Base-by-base conservation (phyloP, 2,329 filamentous ascomycete species). In the Colletotrichum navitas region DNA sequence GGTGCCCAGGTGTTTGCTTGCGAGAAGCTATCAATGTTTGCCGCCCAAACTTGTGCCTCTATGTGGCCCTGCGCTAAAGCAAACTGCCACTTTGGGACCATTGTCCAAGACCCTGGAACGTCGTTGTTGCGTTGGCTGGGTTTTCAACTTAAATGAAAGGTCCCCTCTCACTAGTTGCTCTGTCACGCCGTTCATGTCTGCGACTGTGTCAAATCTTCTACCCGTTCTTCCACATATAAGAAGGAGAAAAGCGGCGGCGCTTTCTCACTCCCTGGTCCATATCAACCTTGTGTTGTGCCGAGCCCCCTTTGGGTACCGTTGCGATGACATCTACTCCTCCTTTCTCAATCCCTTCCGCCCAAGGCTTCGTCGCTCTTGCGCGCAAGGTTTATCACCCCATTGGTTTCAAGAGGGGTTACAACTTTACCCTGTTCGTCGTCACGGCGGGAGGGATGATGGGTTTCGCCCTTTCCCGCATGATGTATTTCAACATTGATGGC, bases 331-430 rank as follows among this genome's bases (percentile, higher is more conserved):
- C 45, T 43, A 63, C 66, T 34, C 24, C 29, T 62, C 49, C 67
- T 36, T 39, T 36, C 39, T 52, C 61, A 26, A 63, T 36, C 21
- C 74, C 73, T 43, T 71, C 71, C 1, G 66, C 68, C 49, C 76
- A 73, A 54, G 66, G 67, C 32, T 75, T 78, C 49, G 69, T 76
- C 24, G 66, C 67, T 29, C 34, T 69, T 21, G 68, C 68, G 63
- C 74, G 76, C 52, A 76, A 74, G 58, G 58, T 86, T 24, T 86
- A 85, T 75, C 79, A 81, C 54, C 79, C 83, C 3, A 69, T 90
- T 34, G 89, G 89, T 60, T 91, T 91, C 80, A 77, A 80, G 2
- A 87, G 86, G 75, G 82, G 81, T 45, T 90, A 89, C 81, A 90
- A 89, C 77, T 89, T 90, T 74, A 74, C 81, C 47, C 80, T 91